Evolutionary conservation across 1,139 yeast genomes (phyloP), one percentile per base, ranked within the genome.

Genomic region (Tardiomyces blankii): DNA sequence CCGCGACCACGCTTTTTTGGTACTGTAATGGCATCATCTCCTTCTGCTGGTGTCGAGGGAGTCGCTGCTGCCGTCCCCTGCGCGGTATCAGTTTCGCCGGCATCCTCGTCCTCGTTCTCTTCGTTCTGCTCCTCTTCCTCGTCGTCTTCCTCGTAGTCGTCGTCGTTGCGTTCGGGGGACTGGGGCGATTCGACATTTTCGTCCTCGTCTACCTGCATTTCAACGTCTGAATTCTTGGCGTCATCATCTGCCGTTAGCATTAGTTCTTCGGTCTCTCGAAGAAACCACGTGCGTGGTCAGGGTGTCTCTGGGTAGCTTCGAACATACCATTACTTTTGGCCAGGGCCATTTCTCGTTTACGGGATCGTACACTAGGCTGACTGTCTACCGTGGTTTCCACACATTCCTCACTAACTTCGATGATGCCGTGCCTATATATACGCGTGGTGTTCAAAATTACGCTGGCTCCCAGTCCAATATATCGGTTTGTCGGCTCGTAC

Each of bases 91-190:
- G 18, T 13, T 5, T 16, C 39, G 19, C 19, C 19, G 19, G 39
- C 57, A 1, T 54, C 63, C 9, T 54, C 57, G n/a, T 54, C 60
- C 14, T 46, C 51, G 38, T 41, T 38, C 21, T 45, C 51, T 8
- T 49, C 56, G 12, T 45, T 51, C 1, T 49, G 52, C 3, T 49
- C 57, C 5, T 43, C 51, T 8, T 49, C 56, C 14, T 50, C 51
- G 19, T 47, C 55, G n/a, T 57, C 58, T 33, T 58, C 53, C 18
- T 44, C 56, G 25, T 25, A 51, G 21, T 39, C 47, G 33, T 41
- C 44, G 35, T 30, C 16, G 16, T 30, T 30, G 9, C 16, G 35
- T 30, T 11, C 35, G n/a, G 35, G n/a, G 9, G 16, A 30, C 16
- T 30, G 27, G 41, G 14, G 41, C 41, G 27, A 32, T 25, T 27